Percentiles rank a stretch among this genome's conserved stretches.
These are phyloP conservation scores for Novymonas esmeraldas DNA, from an alignment of 208 protist species.

Conservation along the genomic window DNA sequence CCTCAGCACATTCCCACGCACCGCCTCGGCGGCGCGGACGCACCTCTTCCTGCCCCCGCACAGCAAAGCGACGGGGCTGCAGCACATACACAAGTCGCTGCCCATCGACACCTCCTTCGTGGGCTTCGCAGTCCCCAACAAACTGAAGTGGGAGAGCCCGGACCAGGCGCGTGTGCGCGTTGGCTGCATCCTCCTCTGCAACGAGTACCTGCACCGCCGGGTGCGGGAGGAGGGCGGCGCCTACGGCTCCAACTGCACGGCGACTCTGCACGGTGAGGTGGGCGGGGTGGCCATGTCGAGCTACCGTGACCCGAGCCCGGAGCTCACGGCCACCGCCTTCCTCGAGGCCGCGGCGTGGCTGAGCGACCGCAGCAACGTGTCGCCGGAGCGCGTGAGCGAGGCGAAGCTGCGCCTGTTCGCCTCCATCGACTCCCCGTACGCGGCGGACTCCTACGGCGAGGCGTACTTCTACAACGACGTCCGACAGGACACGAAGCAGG, in stretches of 20 bases:
- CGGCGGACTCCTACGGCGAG: constrained; percentile 82
- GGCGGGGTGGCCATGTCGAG: constrained; percentile 86
- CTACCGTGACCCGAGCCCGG: constrained; percentile 88
- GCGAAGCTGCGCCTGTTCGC: constrained; percentile 90
- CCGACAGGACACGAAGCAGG: constrained; percentile 66
- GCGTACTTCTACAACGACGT: constrained; percentile 83
- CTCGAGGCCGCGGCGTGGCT: constrained; percentile 73
- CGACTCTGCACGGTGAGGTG: constrained; percentile 75
- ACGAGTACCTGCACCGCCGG: constrained; percentile 89
- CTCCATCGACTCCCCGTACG: constrained; percentile 86
- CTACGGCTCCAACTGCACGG: constrained; percentile 73
- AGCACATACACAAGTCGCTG: constrained; percentile 46
- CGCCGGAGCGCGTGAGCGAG: constrained; percentile 68
- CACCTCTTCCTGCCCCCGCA: constrained; percentile 32
- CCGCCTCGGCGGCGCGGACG: constrained; percentile 14
- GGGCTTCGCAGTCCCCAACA: constrained; percentile 65
- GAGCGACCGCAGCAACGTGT: constrained; percentile 58
- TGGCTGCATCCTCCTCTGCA: constrained; percentile 68
- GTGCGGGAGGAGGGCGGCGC: constrained; percentile 92
- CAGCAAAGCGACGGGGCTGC: constrained; percentile 6
- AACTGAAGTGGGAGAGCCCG: constrained; percentile 56
- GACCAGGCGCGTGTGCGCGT: constrained; percentile 82
- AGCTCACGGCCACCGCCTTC: constrained; percentile 70
- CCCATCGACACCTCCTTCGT: constrained; percentile 90
- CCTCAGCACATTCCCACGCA: constrained; percentile 32